These are phyloP conservation scores for Boletus semigastroideus DNA, from an alignment of 1,284 basidiomycete genomes.

Conservation along the genomic window DNA sequence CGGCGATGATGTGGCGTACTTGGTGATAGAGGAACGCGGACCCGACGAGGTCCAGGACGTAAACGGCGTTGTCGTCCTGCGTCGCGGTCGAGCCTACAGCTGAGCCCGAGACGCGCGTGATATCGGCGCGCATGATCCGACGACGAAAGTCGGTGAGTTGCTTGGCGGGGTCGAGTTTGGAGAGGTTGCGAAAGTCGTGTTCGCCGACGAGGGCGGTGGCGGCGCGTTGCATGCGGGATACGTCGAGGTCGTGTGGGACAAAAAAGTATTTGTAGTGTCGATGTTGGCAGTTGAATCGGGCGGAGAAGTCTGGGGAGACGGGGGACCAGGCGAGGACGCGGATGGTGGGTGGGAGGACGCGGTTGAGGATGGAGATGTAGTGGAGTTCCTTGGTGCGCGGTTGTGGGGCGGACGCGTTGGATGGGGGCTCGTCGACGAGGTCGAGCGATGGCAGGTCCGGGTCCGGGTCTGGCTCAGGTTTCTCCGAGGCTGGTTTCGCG, in stretches of 20 bases:
- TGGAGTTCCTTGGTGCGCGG: slow-evolving; percentile 56
- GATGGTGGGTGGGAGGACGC: slow-evolving; percentile 87
- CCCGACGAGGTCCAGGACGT: slow-evolving; percentile 86
- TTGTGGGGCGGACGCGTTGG: slow-evolving; percentile 29
- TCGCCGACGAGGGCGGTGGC: slow-evolving; percentile 78
- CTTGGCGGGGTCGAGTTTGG: slow-evolving; percentile 93
- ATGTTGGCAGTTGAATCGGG: slow-evolving; percentile 84
- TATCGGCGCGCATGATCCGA: slow-evolving; percentile 63
- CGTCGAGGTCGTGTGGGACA: slow-evolving; percentile 61
- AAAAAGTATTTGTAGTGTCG: slow-evolving; percentile 99
- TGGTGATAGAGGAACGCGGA: slow-evolving; percentile 96
- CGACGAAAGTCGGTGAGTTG: slow-evolving; percentile 83
- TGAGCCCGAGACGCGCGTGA: slow-evolving; percentile 41
- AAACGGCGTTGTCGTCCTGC: slow-evolving; percentile 40
- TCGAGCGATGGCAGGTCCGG: slow-evolving; percentile 12
- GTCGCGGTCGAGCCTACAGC: too few relatives aligned
- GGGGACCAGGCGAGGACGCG: slow-evolving; percentile 96
- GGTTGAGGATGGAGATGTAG: slow-evolving; percentile 84
- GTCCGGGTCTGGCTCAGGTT: slow-evolving; percentile 1
- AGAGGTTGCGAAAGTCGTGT: slow-evolving; percentile 96
- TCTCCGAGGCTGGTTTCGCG: background rate
- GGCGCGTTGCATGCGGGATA: slow-evolving; percentile 76
- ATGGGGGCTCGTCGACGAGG: slow-evolving; percentile 27
- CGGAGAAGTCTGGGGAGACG: slow-evolving; percentile 77
- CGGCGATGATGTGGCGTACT: slow-evolving; percentile 93